A percentile compares a stretch with the other conserved stretches of the same genome.
Conservation (phyloP, 106 monocot species). For the Narthecium ossifragum region DNA sequence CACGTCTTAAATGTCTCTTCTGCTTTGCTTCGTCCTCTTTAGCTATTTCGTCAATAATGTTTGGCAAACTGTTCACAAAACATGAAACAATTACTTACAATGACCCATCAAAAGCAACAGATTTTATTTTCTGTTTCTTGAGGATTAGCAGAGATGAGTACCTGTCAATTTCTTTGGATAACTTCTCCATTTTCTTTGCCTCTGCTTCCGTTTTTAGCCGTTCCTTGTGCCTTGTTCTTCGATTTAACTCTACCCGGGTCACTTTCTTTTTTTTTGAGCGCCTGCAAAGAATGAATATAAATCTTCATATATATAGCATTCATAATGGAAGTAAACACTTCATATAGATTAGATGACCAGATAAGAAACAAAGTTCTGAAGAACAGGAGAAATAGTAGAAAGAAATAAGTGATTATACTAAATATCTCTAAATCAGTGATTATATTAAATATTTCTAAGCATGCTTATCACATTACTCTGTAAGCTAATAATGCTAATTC, state of each 20-base stretch:
- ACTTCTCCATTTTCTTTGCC: conserved; percentile 44
- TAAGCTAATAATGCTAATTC: too few species aligned
- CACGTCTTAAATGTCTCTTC: conserved; percentile 58
- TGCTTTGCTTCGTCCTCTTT: conserved; percentile 82
- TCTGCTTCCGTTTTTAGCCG: conserved; percentile 55
- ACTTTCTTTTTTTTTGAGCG: conserved; percentile 52
- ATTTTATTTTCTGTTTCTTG: not conserved
- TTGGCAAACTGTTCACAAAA: conserved; percentile 41
- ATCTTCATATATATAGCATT: not conserved
- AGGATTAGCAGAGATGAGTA: conserved; percentile 12
- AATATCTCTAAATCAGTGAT: not conserved
- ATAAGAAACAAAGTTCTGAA: not conserved
- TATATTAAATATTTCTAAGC: too few species aligned
- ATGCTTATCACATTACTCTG: too few species aligned
- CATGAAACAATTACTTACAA: not conserved
- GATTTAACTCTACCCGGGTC: conserved; percentile 75
- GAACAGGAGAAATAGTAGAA: not conserved
- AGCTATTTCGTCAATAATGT: conserved; percentile 80
- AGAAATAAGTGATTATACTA: not conserved
- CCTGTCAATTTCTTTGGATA: conserved; percentile 83
- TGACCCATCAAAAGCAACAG: not conserved
- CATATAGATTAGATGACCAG: not conserved
- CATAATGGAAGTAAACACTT: not conserved
- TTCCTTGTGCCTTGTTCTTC: conserved; percentile 64
- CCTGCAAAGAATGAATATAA: conserved; percentile 15